Evolutionary conservation across 768 basidiomycete genomes (phyloP), one percentile per base, ranked within the genome.

Genomic region (Sarcomyxa edulis): DNA sequence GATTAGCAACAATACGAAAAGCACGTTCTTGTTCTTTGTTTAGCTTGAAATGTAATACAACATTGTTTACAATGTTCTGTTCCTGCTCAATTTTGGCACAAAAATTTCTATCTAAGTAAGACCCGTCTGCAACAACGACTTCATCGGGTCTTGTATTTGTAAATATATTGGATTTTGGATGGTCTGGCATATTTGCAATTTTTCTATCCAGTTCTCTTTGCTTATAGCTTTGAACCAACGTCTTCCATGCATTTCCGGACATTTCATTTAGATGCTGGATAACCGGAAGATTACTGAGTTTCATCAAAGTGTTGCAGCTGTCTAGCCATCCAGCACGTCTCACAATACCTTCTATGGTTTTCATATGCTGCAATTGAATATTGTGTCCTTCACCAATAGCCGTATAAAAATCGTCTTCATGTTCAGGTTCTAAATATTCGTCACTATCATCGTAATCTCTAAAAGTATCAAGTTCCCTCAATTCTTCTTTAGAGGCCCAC

Each of bases 1-100:
- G 56, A 7, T 52, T 40, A 1, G 59, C 46, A 10, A 64, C 40
- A 15, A 64, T 58, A 1, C 44, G 19, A 31, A 58, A 64, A 0
- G 60, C 63, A 24, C 56, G 30, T 7, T 54, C 40, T 41, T 66
- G 63, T 32, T 63, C 61, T 4, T 27, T 20, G 39, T 66, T 66
- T 4, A 64, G 36, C 1, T 15, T 31, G 27, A 49, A 52, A 2
- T 42, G n/a, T 6, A 16, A 14, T 7, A 25, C n/a, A 9, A 26
- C 24, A 28, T 22, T 16, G 14, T 11, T 8, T 16, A 25, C 7
- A 18, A 16, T 12, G n/a, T n/a, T n/a, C n/a, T n/a, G n/a, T 15
- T 11, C 10, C 4, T 10, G 15, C 27, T 29, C 18, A 2, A 14
- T 3, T 8, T 7, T 37, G 8, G 29, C 11, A 34, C 15, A 21